A percentile compares a stretch with the other conserved stretches of the same genome.
These are phyloP conservation scores for Tilletia indica DNA, from an alignment of 1,284 basidiomycete species.

Conservation along the genomic window DNA sequence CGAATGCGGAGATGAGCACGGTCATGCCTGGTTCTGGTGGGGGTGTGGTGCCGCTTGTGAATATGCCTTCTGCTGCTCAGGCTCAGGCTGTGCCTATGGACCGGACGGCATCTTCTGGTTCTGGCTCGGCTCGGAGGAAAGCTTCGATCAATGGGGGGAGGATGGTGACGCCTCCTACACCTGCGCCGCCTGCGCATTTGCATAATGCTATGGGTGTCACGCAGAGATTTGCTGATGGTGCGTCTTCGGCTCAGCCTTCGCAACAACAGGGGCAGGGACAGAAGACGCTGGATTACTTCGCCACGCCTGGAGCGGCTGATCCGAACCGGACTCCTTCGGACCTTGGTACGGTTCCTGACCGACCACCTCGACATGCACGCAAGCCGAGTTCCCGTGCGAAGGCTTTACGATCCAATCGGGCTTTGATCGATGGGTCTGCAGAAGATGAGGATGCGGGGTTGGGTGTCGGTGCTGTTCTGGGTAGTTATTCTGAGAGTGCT, in stretches of 20 bases:
- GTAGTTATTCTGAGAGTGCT: not conserved
- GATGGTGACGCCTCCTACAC: too few species aligned
- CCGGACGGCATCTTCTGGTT: too few species aligned
- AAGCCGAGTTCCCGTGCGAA: conserved; percentile 6
- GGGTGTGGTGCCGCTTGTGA: too few species aligned
- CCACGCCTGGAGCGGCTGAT: conserved; percentile 3
- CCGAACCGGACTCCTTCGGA: not conserved
- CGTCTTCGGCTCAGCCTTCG: not conserved
- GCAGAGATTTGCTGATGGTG: not conserved
- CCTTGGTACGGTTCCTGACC: not conserved
- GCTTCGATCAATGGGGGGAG: not conserved
- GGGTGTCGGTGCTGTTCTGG: not conserved
- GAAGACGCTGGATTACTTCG: not conserved
- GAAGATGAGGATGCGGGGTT: not conserved
- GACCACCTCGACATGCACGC: not conserved
- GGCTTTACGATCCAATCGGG: not conserved
- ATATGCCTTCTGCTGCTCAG: too few species aligned
- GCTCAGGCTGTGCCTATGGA: too few species aligned
- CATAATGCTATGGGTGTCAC: too few species aligned
- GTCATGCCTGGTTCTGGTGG: too few species aligned
- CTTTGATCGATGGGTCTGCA: not conserved
- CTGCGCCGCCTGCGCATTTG: not conserved
- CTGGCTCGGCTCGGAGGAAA: not conserved
- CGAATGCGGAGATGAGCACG: not conserved
- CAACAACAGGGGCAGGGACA: not conserved